Evolutionary conservation across 495 filamentous ascomycete genomes (phyloP).

Genomic region (Symbiotaphrina buchneri): DNA sequence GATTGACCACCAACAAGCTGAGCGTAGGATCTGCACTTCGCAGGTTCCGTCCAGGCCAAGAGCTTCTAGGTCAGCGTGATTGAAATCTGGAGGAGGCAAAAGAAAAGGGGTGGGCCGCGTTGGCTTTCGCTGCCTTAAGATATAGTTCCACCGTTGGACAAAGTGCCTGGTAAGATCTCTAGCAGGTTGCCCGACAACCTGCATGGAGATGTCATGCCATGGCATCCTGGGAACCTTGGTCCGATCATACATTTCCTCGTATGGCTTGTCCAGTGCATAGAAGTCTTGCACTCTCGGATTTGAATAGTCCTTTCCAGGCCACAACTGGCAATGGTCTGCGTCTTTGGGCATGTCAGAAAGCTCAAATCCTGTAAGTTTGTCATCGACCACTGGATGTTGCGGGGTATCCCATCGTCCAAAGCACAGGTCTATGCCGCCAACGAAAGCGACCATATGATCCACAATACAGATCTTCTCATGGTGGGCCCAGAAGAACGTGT

Average conservation of each 20-base stretch:
- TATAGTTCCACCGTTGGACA: conserved; percentile 97
- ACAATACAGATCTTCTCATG: conserved; percentile 95
- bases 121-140: conserved; percentile 81
- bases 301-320: conserved; percentile 97
- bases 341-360: conserved; percentile 53
- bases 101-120: conserved; percentile 86
- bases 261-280: conserved; percentile 79
- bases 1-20: conserved; percentile 75
- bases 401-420: conserved; percentile 97
- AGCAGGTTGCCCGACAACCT: conserved; percentile 90
- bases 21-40: conserved; percentile 88
- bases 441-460: conserved; percentile 88
- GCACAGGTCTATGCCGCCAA: conserved; percentile 91
- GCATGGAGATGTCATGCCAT: conserved; percentile 98
- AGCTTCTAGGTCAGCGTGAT: conserved; percentile 59
- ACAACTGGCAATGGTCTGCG: conserved; percentile 84
- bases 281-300: conserved; percentile 94
- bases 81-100: conserved; percentile 82
- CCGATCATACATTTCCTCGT: conserved; percentile 97
- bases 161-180: conserved; percentile 90
- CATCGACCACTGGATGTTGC: conserved; percentile 72
- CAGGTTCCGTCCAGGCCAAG: conserved; percentile 82
- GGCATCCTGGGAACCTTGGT: conserved; percentile 80
- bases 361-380: conserved; percentile 91
- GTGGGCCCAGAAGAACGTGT: conserved; percentile 99